A percentile compares a stretch with the other conserved stretches of the same genome.
Conservation (phyloP, 2,329 filamentous ascomycete genomes). For the Didymellaceae sp. region DNA sequence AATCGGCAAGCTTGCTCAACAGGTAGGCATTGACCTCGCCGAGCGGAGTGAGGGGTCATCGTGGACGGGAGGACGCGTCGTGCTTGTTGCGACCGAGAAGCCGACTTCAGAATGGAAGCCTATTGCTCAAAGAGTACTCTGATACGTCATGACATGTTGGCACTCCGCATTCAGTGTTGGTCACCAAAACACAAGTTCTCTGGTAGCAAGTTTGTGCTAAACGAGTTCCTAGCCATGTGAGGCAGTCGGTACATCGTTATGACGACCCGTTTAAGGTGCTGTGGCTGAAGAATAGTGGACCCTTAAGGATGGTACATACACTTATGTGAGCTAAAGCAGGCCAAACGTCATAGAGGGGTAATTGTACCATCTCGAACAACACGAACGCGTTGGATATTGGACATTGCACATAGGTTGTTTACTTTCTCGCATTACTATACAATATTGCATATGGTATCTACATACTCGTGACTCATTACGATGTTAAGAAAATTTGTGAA, state of each 20-base stretch:
- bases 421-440: slow-evolving; percentile 13
- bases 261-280: slow-evolving; percentile 10
- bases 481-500: neutral
- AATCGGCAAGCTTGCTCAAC: slow-evolving; percentile 28
- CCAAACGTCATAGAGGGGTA: slow-evolving; percentile 16
- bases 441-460: slow-evolving; percentile 10
- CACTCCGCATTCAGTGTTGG: neutral
- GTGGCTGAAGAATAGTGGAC: slow-evolving; percentile 15
- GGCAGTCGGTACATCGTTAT: neutral
- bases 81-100: slow-evolving; percentile 50
- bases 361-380: neutral
- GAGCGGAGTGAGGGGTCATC: slow-evolving; percentile 23
- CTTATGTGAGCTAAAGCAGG: slow-evolving; percentile 1
- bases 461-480: slow-evolving; percentile 13
- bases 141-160: slow-evolving; percentile 8
- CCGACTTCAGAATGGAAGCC: slow-evolving; percentile 48
- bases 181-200: neutral
- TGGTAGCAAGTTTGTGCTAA: neutral
- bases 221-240: neutral
- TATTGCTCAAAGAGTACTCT: slow-evolving; percentile 42
- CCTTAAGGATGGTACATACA: neutral
- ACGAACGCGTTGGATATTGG: neutral
- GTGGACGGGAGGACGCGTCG: slow-evolving; percentile 48
- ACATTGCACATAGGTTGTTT: neutral
- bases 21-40: slow-evolving; percentile 32